These are phyloP conservation scores for Zancudomyces culisetae DNA, from an alignment of 371 early-diverging fungal species.

Conservation along the genomic window DNA sequence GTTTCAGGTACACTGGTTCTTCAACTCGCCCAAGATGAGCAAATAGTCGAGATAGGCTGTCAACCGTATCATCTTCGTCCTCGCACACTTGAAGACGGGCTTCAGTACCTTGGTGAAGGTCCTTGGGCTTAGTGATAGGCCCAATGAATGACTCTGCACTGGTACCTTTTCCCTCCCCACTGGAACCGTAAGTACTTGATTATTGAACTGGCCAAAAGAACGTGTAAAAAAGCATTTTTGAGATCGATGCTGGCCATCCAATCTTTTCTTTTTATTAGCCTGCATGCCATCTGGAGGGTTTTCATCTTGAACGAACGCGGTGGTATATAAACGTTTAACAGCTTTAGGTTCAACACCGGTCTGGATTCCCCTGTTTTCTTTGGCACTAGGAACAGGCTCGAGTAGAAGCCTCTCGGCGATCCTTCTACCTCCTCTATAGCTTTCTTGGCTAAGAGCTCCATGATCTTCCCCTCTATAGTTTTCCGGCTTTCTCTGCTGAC, in stretches of 20 bases:
- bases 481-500: neutral
- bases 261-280: neutral
- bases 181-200: neutral
- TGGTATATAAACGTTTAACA: neutral
- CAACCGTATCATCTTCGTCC: neutral
- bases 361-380: neutral
- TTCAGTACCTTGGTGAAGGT: neutral
- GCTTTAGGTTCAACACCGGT: neutral
- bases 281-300: neutral
- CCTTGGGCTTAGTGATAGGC: neutral
- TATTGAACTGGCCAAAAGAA: neutral
- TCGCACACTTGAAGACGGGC: neutral
- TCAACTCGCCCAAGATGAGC: neutral
- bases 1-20: too few species aligned
- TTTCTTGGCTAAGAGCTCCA: slow-evolving; percentile 1
- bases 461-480: neutral
- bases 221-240: neutral
- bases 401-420: neutral
- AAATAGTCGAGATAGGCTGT: slow-evolving; percentile 1
- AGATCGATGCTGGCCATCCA: slow-evolving; percentile 1
- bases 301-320: neutral
- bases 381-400: neutral
- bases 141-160: slow-evolving; percentile 17
- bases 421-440: neutral
- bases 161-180: slow-evolving; percentile 5